phyloP scores from a whole-genome alignment of 2,329 filamentous ascomycete species.

The Xylariaceae sp. region DNA sequence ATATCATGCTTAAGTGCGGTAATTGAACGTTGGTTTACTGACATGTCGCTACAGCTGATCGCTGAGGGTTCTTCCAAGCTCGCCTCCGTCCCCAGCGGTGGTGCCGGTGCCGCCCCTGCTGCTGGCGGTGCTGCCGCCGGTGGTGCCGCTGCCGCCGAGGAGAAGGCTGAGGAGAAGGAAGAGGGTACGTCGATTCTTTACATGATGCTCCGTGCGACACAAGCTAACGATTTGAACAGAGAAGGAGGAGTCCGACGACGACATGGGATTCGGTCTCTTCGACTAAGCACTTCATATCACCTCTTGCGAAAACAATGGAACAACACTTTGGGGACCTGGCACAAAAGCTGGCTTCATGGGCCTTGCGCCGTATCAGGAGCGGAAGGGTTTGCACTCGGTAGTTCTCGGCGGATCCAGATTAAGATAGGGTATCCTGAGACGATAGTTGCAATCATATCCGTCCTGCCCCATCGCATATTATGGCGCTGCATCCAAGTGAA shows the following conservation, averaged over 20 bases:
- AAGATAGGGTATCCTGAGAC: constrained; percentile 21
- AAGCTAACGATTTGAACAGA: constrained; percentile 32
- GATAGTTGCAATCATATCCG: constrained; percentile 23
- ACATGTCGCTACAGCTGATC: constrained; percentile 63
- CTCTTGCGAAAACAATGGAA: constrained; percentile 22
- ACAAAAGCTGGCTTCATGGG: constrained; percentile 25
- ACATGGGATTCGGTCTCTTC: constrained; percentile 74
- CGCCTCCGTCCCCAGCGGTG: constrained; percentile 92
- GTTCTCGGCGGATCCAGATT: constrained; percentile 10
- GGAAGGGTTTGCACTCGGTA: constrained; percentile 27
- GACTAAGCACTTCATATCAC: constrained; percentile 49
- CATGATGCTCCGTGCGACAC: background rate
- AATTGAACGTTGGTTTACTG: too few species aligned
- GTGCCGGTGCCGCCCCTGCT: constrained; percentile 66
- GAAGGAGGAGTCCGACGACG: constrained; percentile 68
- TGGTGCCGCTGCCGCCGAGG: constrained; percentile 60
- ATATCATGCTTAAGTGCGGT: too few species aligned
- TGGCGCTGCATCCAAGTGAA: too few species aligned
- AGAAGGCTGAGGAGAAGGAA: constrained; percentile 55
- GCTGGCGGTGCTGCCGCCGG: constrained; percentile 62
- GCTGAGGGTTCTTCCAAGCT: constrained; percentile 86
- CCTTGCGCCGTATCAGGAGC: constrained; percentile 27
- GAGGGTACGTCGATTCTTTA: constrained; percentile 60
- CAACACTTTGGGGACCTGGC: constrained; percentile 23
- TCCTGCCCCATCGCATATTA: background rate